Base-by-base conservation (phyloP, 768 basidiomycete species). In the Xerocomellus intermedius region DNA sequence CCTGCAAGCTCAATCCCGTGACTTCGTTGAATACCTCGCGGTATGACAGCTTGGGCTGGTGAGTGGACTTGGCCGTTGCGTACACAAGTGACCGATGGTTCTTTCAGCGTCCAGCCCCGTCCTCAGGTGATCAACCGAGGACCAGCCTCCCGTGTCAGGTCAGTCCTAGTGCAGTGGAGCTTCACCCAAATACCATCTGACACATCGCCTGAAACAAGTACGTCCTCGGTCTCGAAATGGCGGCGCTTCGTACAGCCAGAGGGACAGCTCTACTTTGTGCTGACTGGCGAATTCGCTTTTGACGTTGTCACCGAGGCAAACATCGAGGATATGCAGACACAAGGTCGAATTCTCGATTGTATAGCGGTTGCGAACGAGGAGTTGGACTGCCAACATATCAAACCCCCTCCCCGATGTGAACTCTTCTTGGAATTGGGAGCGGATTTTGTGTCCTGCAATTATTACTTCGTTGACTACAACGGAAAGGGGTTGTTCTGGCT, bases 221-320 rank as follows among this genome's bases (percentile, higher is more conserved):
- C 8, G 1, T 38, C 45, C 4, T 22, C 36, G 9, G 6, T 26
- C 8, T 10, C 48, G 17, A 38, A 49, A 2, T 86, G 86, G 86
- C 64, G 68, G 2, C 61, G 72, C 5, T 66, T 76, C 37, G 69
- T 75, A 2, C 84, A 87, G 43, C 84, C 86, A 0, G 86, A 87
- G 59, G 86, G 86, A 12, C 79, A 83, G 57, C 57, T 70, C 2
- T 87, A 87, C 61, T 86, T 80, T 57, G 19, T 56, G 3, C 37
- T 56, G 13, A n/a, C 51, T 3, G 21, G 33, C 12, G 59, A 68
- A 17, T 56, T 46, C 9, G 50, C 62, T 5, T 70, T 78, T 26
- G 65, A 64, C 2, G 67, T 83, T 9, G 78, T 86, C n/a, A 87
- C 86, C 0, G 83, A 85, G 32, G 79, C 77, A 1, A 72, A 84